These are phyloP conservation scores for Maudiozyma serrabonitensis DNA, from an alignment of 805 yeast genomes.

Conservation along the genomic window DNA sequence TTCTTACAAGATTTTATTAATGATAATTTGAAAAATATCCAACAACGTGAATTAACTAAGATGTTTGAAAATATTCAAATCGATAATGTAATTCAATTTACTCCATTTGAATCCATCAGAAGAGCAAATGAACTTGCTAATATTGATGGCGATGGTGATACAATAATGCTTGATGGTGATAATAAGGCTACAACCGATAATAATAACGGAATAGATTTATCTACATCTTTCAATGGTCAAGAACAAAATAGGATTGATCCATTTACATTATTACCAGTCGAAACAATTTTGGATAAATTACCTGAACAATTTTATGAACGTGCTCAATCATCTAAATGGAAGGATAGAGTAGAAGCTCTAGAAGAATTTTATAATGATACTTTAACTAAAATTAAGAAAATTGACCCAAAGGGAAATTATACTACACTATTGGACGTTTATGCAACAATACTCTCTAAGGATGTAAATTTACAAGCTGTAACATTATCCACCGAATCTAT, in stretches of 20 bases:
- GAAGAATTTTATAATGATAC: slow-evolving; percentile 44
- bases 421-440: slow-evolving; percentile 49
- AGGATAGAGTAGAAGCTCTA: slow-evolving; percentile 78
- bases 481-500: slow-evolving; percentile 64
- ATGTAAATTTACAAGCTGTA: slow-evolving; percentile 83
- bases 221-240: neutral
- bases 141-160: slow-evolving; percentile 33
- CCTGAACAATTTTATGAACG: slow-evolving; percentile 52
- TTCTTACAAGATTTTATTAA: slow-evolving; percentile 50
- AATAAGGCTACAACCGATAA: neutral
- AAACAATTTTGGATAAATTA: slow-evolving; percentile 51
- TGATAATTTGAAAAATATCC: slow-evolving; percentile 77
- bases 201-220: neutral
- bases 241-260: slow-evolving; percentile 40
- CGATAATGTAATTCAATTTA: neutral
- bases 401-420: slow-evolving; percentile 53
- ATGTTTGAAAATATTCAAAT: slow-evolving; percentile 41
- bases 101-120: slow-evolving; percentile 11
- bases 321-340: slow-evolving; percentile 69
- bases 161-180: slow-evolving; percentile 18
- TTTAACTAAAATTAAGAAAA: slow-evolving; percentile 44
- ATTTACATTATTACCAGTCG: slow-evolving; percentile 60
- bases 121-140: slow-evolving; percentile 2
- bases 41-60: slow-evolving; percentile 70
- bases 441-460: slow-evolving; percentile 62